Evolutionary conservation across 1,284 basidiomycete genomes (phyloP).

Genomic region (Cerrena zonata): DNA sequence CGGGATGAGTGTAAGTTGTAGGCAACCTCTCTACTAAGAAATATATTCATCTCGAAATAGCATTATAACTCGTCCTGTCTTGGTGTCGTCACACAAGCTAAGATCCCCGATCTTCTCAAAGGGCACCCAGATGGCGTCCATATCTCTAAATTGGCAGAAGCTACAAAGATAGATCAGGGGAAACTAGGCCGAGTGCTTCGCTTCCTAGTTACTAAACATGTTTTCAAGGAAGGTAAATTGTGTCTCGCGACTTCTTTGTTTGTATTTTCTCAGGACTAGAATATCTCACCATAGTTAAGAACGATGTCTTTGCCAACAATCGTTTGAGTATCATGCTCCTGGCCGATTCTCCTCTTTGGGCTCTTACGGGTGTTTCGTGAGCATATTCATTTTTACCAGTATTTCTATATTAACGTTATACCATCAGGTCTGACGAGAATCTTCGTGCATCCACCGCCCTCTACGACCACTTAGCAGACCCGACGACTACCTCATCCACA

Average conservation of each 20-base stretch:
- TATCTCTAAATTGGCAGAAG: conserved; percentile 25
- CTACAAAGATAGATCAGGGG: conserved; percentile 23
- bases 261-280: not conserved
- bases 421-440: conserved; percentile 13
- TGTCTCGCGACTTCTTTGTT: conserved; percentile 9
- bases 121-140: conserved; percentile 28
- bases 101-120: conserved; percentile 29
- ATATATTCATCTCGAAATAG: not conserved
- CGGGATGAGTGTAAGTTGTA: not conserved
- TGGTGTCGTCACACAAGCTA: conserved; percentile 18
- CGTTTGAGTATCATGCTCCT: conserved; percentile 17
- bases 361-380: conserved; percentile 6
- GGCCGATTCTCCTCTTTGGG: conserved; percentile 8
- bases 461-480: not conserved
- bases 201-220: conserved; percentile 31
- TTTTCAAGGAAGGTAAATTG: conserved; percentile 33
- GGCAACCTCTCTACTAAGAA: not conserved
- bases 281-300: not conserved
- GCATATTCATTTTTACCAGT: not conserved
- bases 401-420: not conserved
- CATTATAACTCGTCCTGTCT: conserved; percentile 3
- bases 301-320: conserved; percentile 22
- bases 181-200: conserved; percentile 34
- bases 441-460: not conserved
- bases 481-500: not conserved